phyloP scores from a whole-genome alignment of 1,284 basidiomycete species.

The Ceratobasidium theobromae region DNA sequence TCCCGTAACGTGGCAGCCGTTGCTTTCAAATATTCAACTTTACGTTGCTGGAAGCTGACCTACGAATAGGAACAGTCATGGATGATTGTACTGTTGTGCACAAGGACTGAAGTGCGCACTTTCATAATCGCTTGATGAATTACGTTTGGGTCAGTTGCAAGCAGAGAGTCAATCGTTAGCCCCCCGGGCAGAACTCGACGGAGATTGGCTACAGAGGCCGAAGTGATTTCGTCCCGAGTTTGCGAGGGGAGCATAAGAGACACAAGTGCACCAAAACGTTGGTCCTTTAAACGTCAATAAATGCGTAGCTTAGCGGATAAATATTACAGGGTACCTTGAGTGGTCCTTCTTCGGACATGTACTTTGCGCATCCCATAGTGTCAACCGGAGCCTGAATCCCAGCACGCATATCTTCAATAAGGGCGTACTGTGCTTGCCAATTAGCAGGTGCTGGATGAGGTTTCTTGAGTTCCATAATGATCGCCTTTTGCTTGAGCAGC shows the following conservation, averaged over 20 bases:
- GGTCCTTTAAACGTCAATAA: constrained; percentile 53
- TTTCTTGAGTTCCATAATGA: constrained; percentile 57
- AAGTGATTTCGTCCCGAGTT: constrained; percentile 90
- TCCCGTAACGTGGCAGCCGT: constrained; percentile 68
- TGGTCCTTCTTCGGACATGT: constrained; percentile 61
- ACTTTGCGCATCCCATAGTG: constrained; percentile 83
- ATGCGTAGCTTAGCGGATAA: not conserved
- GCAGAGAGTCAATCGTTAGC: constrained; percentile 69
- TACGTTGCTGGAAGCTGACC: constrained; percentile 87
- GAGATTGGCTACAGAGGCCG: constrained; percentile 78
- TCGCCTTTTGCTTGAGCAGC: constrained; percentile 50
- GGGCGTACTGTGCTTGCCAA: constrained; percentile 75
- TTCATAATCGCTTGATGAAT: constrained; percentile 81
- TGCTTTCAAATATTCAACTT: constrained; percentile 60
- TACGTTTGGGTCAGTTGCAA: constrained; percentile 60
- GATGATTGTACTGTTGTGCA: too few relatives aligned
- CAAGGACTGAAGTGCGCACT: too few relatives aligned
- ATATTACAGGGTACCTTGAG: constrained; percentile 55
- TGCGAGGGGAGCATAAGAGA: constrained; percentile 95
- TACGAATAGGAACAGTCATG: too few relatives aligned
- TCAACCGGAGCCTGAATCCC: constrained; percentile 81
- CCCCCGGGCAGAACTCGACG: constrained; percentile 73
- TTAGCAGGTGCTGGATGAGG: constrained; percentile 72
- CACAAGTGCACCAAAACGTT: constrained; percentile 81
- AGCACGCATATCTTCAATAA: constrained; percentile 77